Conservation (phyloP, 371 early-diverging fungal genomes). For the Mortierella sp. region DNA sequence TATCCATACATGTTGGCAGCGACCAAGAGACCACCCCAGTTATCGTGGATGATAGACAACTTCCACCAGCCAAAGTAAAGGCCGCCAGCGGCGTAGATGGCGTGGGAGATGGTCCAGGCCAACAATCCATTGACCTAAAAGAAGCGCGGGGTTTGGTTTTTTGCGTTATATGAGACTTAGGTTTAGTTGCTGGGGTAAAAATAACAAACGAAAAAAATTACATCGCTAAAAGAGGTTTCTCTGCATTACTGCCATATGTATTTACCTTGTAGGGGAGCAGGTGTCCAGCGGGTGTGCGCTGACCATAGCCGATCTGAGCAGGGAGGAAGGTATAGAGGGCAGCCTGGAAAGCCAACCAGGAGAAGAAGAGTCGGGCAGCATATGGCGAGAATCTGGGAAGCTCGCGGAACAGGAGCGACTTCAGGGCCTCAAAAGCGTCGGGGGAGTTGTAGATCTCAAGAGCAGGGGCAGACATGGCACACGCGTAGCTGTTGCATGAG, state of each 20-base stretch:
- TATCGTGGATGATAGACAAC: slow-evolving; percentile 74
- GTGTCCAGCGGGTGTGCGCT: slow-evolving; percentile 86
- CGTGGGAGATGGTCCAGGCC: slow-evolving; percentile 81
- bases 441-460: slow-evolving; percentile 51
- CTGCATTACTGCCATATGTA: no score
- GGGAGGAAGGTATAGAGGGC: slow-evolving; percentile 74
- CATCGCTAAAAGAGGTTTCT: not conserved
- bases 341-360: slow-evolving; percentile 81
- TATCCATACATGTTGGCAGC: slow-evolving; percentile 84
- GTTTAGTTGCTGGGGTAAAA: not conserved
- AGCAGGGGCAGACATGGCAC: slow-evolving; percentile 72
- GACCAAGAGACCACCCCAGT: slow-evolving; percentile 80
- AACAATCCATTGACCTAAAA: slow-evolving; percentile 77
- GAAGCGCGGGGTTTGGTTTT: not conserved
- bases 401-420: slow-evolving; percentile 34
- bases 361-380: slow-evolving; percentile 66
- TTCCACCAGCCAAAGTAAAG: slow-evolving; percentile 68
- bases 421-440: slow-evolving; percentile 34
- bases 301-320: slow-evolving; percentile 77
- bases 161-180: not conserved
- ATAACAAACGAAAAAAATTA: not conserved
- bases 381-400: slow-evolving; percentile 57
- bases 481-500: slow-evolving; percentile 71
- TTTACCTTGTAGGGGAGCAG: slow-evolving; percentile 73
- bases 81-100: slow-evolving; percentile 70